A percentile compares a stretch with the other conserved stretches of the same genome.
Conservation (phyloP, 176 grass and related monocot genomes). For the Dactylis glomerata region DNA sequence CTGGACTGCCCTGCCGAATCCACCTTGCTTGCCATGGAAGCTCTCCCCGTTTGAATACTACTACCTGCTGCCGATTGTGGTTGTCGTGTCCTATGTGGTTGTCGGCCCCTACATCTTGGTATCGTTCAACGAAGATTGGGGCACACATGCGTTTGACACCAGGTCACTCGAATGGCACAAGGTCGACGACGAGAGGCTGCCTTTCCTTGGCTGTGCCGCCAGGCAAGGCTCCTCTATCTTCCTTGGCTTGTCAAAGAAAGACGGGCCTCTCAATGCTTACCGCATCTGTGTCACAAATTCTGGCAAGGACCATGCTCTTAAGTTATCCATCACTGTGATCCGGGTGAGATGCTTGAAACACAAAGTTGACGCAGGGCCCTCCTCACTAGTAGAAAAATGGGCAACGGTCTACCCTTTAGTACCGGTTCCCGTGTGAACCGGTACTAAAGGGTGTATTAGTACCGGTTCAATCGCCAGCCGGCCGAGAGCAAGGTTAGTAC, state of each 20-base stretch:
- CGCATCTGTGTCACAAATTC: background rate
- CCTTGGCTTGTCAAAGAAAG: background rate
- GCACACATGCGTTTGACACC: slow-evolving; percentile 5
- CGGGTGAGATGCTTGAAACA: background rate
- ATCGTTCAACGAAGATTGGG: background rate
- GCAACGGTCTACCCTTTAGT: no score
- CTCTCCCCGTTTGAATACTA: background rate
- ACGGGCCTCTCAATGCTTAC: background rate
- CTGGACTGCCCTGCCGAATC: background rate
- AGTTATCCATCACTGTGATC: background rate
- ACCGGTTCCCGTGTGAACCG: no score
- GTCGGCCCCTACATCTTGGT: background rate
- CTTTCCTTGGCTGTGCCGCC: background rate
- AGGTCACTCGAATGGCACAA: background rate
- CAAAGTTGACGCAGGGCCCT: background rate
- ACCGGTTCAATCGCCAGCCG: no score
- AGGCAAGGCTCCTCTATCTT: background rate
- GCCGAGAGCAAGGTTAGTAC: no score
- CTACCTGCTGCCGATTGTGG: background rate
- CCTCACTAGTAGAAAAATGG: no score
- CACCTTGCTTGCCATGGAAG: background rate
- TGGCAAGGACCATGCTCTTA: background rate
- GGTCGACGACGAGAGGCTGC: background rate
- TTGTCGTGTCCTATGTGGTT: background rate
- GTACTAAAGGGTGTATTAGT: no score